These are phyloP conservation scores for Apodospora peruviana DNA, from an alignment of 495 filamentous ascomycete species.

Conservation along the genomic window DNA sequence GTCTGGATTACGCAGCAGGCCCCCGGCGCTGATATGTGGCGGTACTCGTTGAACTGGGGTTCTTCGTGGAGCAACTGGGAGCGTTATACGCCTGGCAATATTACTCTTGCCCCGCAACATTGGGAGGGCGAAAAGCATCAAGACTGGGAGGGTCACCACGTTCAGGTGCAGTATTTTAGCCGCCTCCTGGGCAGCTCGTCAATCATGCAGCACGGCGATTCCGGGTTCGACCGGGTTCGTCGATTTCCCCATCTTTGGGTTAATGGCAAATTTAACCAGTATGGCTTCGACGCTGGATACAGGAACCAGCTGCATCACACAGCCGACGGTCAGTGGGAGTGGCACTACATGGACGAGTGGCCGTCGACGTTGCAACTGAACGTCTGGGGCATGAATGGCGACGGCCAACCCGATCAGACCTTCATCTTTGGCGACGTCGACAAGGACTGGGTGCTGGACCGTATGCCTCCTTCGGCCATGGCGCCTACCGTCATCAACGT, in stretches of 20 bases:
- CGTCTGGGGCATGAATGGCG: conserved; percentile 58
- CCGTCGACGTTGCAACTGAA: conserved; percentile 56
- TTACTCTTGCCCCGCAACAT: conserved; percentile 39
- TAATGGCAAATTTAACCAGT: conserved; percentile 58
- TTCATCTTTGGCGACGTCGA: conserved; percentile 56
- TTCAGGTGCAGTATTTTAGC: conserved; percentile 62
- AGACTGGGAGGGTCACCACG: conserved; percentile 57
- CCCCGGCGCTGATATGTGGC: conserved; percentile 55
- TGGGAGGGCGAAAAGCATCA: conserved; percentile 59
- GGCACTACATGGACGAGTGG: conserved; percentile 55
- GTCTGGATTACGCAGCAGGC: conserved; percentile 53
- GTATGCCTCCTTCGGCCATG: conserved; percentile 52
- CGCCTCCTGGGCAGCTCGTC: conserved; percentile 53
- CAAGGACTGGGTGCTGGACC: conserved; percentile 52
- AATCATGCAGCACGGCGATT: conserved; percentile 57
- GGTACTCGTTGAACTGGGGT: conserved; percentile 59
- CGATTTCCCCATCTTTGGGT: conserved; percentile 61
- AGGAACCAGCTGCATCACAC: conserved; percentile 46
- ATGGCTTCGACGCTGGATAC: conserved; percentile 56
- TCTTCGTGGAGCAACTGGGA: conserved; percentile 54
- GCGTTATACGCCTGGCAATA: conserved; percentile 46
- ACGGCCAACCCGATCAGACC: conserved; percentile 54
- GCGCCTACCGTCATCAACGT: conserved; percentile 49
- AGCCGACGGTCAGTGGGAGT: conserved; percentile 51
- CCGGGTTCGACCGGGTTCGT: conserved; percentile 20